Percentiles rank a stretch among this genome's conserved stretches.
Conservation (phyloP, 306 rosid species). For the Echinosophora koreensis region DNA sequence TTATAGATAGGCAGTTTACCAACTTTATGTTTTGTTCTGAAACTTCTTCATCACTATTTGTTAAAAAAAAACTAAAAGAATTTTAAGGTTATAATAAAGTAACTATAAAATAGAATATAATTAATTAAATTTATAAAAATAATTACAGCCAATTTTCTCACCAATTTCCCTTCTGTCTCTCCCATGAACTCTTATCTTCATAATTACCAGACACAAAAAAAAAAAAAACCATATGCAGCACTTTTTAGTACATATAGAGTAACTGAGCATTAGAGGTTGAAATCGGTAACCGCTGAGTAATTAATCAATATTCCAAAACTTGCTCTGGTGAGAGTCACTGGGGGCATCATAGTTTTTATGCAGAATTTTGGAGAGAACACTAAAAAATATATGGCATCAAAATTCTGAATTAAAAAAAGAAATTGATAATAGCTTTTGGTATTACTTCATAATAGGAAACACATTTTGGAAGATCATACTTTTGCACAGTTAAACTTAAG, state of each 20-base stretch:
- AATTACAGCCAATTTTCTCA: not conserved
- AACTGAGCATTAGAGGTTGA: not conserved
- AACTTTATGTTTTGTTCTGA: not conserved
- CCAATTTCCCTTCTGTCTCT: not conserved
- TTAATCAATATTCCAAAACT: not conserved
- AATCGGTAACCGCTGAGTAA: not conserved
- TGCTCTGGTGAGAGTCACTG: not conserved
- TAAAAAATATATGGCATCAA: not conserved
- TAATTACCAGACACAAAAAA: not conserved
- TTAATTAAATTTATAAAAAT: not conserved
- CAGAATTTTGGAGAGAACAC: not conserved
- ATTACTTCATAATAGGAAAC: conserved; percentile 8
- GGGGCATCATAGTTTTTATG: not conserved
- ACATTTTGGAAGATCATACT: not conserved
- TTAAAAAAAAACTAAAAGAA: not conserved
- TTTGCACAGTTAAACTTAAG: not conserved
- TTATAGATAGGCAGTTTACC: not conserved
- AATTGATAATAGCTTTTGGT: not conserved
- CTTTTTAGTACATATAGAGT: not conserved
- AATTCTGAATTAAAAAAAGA: not conserved
- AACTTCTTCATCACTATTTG: not conserved
- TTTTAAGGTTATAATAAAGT: not conserved
- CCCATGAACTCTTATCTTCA: not conserved
- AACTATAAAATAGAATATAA: not conserved
- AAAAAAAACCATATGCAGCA: not conserved